Conservation (phyloP, 78 protist genomes). For the Pigoraptor vietnamica region DNA sequence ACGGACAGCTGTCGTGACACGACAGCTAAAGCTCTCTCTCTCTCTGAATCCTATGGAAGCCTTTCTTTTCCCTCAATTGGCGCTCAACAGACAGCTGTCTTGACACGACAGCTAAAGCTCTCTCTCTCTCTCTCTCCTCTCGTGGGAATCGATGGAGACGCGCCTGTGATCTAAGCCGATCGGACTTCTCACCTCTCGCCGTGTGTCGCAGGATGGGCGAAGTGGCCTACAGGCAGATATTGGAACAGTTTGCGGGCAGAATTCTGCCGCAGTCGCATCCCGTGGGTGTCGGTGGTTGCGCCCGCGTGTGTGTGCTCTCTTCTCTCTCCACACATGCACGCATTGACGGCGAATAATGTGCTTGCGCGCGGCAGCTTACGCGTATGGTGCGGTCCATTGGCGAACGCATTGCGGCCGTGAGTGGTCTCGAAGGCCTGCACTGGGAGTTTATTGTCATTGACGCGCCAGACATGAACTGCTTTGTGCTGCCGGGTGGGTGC, state of each 20-base stretch:
- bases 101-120: too few species aligned
- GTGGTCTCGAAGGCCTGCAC: background rate
- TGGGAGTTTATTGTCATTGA: constrained; percentile 14
- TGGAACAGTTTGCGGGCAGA: background rate
- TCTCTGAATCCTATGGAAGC: too few species aligned
- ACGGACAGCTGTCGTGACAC: too few species aligned
- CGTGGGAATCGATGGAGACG: too few species aligned
- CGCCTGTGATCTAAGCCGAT: too few species aligned
- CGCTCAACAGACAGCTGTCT: too few species aligned
- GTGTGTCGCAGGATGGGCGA: background rate
- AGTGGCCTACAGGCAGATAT: background rate
- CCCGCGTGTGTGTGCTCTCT: background rate
- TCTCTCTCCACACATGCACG: too few species aligned
- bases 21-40: too few species aligned
- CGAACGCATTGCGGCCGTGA: constrained; percentile 7
- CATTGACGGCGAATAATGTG: too few species aligned
- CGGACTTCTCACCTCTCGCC: too few species aligned
- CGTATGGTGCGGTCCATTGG: background rate
- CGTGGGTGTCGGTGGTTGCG: background rate
- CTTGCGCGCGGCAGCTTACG: background rate
- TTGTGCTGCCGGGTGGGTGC: constrained; percentile 12
- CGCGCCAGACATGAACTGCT: background rate
- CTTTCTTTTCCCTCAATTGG: too few species aligned
- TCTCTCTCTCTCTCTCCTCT: too few species aligned
- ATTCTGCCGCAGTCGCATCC: background rate